phyloP scores from a whole-genome alignment of 2,329 filamentous ascomycete species.

The Malbranchea cinnamomea region DNA sequence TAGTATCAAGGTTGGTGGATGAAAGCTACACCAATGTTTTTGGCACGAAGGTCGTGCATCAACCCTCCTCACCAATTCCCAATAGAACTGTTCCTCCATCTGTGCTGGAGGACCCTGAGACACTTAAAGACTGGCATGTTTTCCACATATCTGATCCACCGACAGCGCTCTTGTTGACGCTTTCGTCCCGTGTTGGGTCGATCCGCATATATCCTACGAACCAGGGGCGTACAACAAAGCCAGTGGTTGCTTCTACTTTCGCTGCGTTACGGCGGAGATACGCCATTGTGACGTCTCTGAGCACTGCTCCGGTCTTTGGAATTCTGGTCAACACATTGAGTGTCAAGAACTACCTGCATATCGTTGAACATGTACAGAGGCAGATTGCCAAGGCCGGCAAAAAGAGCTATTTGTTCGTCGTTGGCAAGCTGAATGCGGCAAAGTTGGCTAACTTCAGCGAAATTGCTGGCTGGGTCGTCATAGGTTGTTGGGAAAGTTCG shows the following conservation, averaged over 20 bases:
- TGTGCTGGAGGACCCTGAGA: conserved; percentile 29
- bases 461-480: conserved; percentile 89
- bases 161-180: conserved; percentile 67
- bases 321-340: conserved; percentile 93
- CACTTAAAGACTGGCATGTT: conserved; percentile 53
- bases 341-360: conserved; percentile 75
- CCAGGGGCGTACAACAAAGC: conserved; percentile 19
- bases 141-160: conserved; percentile 78
- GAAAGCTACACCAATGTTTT: conserved; percentile 57
- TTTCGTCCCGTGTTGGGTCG: conserved; percentile 65
- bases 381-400: conserved; percentile 70
- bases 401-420: conserved; percentile 91
- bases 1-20: conserved; percentile 41
- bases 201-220: conserved; percentile 62
- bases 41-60: conserved; percentile 56
- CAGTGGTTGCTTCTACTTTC: conserved; percentile 37
- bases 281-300: conserved; percentile 65
- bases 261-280: conserved; percentile 67
- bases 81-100: conserved; percentile 56
- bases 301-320: conserved; percentile 71
- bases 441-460: conserved; percentile 96
- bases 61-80: conserved; percentile 67
- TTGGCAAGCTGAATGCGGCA: conserved; percentile 88
- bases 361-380: conserved; percentile 56
- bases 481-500: conserved; percentile 96